phyloP scores from a whole-genome alignment of 2,329 filamentous ascomycete species.

The Colletotrichum truncatum region DNA sequence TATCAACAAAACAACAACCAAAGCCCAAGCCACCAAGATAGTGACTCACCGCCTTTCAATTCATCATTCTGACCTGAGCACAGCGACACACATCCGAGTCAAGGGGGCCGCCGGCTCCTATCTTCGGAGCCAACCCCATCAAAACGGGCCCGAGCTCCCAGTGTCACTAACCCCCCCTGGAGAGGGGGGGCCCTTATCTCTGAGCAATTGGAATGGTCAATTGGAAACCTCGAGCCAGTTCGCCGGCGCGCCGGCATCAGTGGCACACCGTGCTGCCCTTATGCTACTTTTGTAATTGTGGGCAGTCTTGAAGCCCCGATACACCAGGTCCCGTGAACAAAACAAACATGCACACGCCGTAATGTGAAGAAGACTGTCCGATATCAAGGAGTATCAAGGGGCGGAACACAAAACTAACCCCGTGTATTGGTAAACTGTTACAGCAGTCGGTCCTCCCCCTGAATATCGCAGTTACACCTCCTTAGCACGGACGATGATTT shows the following conservation, averaged over 20 bases:
- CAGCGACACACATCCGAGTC: background rate
- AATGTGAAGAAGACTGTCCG: too few relatives aligned
- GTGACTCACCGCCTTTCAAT: conserved; percentile 9
- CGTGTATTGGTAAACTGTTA: too few relatives aligned
- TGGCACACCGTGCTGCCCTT: background rate
- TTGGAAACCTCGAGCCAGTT: background rate
- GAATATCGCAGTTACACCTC: too few relatives aligned
- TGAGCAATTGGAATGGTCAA: conserved; percentile 30
- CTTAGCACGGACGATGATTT: too few relatives aligned
- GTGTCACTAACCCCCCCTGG: background rate
- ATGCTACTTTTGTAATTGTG: too few relatives aligned
- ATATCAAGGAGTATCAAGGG: too few relatives aligned
- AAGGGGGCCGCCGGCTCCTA: background rate
- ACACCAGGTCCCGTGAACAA: too few relatives aligned
- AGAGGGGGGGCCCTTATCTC: conserved; percentile 19
- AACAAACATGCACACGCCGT: too few relatives aligned
- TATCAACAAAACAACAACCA: background rate
- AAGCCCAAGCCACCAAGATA: background rate
- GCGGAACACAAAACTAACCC: too few relatives aligned
- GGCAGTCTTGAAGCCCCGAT: too few relatives aligned
- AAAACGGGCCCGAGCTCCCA: conserved; percentile 15
- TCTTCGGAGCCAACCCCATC: conserved; percentile 5
- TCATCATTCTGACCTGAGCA: background rate
- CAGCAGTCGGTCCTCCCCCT: too few relatives aligned
- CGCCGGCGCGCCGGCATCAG: background rate